A percentile compares a stretch with the other conserved stretches of the same genome.
Conservation (phyloP, 2,329 filamentous ascomycete species). For the Canariomyces notabilis region DNA sequence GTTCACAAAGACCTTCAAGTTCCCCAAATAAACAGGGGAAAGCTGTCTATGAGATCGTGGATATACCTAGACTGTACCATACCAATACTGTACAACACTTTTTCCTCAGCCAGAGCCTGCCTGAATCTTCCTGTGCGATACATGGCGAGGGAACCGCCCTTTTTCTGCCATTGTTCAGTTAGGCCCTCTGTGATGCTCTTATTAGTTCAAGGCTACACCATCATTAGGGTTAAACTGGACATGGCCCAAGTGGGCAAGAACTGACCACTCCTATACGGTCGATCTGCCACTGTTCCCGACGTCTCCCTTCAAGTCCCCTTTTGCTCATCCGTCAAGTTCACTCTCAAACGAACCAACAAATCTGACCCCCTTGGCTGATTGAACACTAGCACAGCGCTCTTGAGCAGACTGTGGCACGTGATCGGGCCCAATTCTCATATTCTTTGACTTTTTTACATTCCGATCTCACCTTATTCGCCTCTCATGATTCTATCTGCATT, state of each 20-base stretch:
- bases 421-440: conserved; percentile 2
- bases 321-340: not conserved
- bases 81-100: conserved; percentile 25
- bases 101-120: not conserved
- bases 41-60: not conserved
- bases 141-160: not conserved
- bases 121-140: not conserved
- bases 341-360: no score
- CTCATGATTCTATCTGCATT: not conserved
- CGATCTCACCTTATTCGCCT: not conserved
- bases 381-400: no score
- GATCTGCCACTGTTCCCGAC: not conserved
- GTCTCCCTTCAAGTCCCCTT: not conserved
- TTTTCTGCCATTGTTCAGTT: not conserved
- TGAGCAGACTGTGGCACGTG: conserved; percentile 1
- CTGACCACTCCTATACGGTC: not conserved
- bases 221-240: not conserved
- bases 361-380: no score
- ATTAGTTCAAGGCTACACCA: no score
- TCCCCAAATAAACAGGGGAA: conserved; percentile 39
- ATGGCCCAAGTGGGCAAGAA: conserved; percentile 6
- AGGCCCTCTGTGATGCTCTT: no score
- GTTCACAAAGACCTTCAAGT: conserved; percentile 44
- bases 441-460: not conserved
- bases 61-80: conserved; percentile 24